These are phyloP conservation scores for Amaranthus tricolor DNA, from an alignment of 179 eudicot species.

Conservation along the genomic window DNA sequence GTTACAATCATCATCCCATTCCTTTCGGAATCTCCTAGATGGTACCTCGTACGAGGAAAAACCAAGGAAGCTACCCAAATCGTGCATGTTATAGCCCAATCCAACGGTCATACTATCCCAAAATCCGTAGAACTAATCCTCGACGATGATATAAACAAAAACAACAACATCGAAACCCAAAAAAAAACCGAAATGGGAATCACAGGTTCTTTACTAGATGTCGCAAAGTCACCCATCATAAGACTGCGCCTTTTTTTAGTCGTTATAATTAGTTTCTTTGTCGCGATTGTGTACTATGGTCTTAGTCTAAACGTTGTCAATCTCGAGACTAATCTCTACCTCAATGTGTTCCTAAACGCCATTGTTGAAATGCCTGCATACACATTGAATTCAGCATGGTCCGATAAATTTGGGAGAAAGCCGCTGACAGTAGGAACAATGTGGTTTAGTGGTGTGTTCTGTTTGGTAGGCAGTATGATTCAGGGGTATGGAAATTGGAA, in stretches of 20 bases:
- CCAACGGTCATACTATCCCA: constrained; percentile 52
- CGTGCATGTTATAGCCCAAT: constrained; percentile 54
- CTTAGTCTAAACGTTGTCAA: constrained; percentile 77
- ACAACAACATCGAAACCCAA: neutral
- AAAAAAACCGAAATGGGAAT: constrained; percentile 26
- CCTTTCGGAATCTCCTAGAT: constrained; percentile 78
- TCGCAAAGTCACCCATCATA: constrained; percentile 48
- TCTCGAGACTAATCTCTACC: constrained; percentile 68
- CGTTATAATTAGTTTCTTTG: constrained; percentile 54
- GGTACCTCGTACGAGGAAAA: constrained; percentile 72
- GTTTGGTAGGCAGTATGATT: constrained; percentile 53
- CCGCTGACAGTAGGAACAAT: constrained; percentile 72
- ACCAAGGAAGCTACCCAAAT: constrained; percentile 46
- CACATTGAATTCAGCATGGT: constrained; percentile 52
- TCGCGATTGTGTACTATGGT: constrained; percentile 75
- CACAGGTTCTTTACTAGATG: constrained; percentile 62
- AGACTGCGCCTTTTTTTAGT: constrained; percentile 58
- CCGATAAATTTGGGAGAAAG: constrained; percentile 66
- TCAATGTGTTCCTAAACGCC: constrained; percentile 60
- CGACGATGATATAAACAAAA: constrained; percentile 39
- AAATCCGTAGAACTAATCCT: constrained; percentile 40
- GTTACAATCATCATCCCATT: constrained; percentile 56
- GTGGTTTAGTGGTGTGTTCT: constrained; percentile 74
- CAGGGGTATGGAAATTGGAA: constrained; percentile 46
- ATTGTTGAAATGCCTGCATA: constrained; percentile 81